Base-by-base conservation (phyloP, 768 basidiomycete genomes). In the Tricholoma sp. region DNA sequence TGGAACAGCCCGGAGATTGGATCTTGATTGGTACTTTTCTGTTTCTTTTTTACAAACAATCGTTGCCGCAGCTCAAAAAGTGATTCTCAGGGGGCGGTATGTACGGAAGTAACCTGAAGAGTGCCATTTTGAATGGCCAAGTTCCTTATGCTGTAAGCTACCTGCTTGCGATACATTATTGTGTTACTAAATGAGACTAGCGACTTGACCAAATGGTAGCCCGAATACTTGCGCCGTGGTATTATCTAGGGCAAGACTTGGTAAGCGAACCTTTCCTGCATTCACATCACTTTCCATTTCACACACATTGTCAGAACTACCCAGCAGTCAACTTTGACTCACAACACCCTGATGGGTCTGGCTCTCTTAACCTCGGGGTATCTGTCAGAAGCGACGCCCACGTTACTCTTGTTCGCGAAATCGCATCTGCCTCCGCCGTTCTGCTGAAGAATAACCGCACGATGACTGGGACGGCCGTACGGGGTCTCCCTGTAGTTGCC, bases 361-460 rank as follows among this genome's bases (percentile, higher is more conserved):
- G 78, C 1, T 34, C 74, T 10, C 67, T 67, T 32, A 81, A 80
- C 64, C 69, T 76, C 12, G 63, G 68, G 24, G 73, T 80, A 4
- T 72, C 73, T 17, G 78, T 80, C 4, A 72, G 78, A 29, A 74
- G 71, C 1, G 70, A 63, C 11, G 72, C 63, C 0, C 80, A 81
- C 60, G 80, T 77, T 0, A 74, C 78, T 3, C 69, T 89, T 15
- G 81, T 78, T 15, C 75, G 77, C 24, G 80, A 88, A 58, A 84
- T 91, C 31, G 89, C 81, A 4, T 77, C 81, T 0, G 82, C 80
- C 0, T 86, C 85, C 0, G 82, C 83, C 1, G 85, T 89, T 17
- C 67, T 91, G 33, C 74, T 89, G 11, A 89, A 89, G 71, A 90
- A 90, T 66, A 71, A 75, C 36, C 67, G 78, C 59, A 74, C 69